Conservation (phyloP, 2,329 filamentous ascomycete species). For the Triangularia setosa region DNA sequence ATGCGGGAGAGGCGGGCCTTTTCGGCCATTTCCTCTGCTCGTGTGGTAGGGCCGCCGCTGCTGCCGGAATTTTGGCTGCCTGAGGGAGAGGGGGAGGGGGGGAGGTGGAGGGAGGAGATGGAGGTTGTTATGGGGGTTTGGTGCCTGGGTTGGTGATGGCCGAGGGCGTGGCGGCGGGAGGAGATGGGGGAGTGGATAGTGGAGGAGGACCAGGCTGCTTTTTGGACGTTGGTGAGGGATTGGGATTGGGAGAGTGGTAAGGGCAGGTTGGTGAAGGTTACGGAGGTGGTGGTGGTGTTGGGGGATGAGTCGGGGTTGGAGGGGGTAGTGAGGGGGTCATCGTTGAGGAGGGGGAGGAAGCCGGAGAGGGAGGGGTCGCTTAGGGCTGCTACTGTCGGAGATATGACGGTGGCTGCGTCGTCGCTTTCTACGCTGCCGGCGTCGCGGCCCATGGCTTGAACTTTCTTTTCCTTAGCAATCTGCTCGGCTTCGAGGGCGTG, state of each 20-base stretch:
- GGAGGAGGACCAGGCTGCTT: conserved; percentile 19
- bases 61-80: conserved; percentile 10
- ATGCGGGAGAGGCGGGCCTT: conserved; percentile 58
- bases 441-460: conserved; percentile 22
- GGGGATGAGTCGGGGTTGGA: conserved; percentile 20
- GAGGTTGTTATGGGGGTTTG: background rate
- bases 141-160: conserved; percentile 17
- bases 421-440: conserved; percentile 19
- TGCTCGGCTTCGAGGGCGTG: conserved; percentile 65
- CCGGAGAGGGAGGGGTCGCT: conserved; percentile 19
- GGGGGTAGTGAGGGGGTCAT: background rate
- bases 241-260: conserved; percentile 24
- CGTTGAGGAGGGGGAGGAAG: conserved; percentile 20
- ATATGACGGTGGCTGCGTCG: conserved; percentile 7
- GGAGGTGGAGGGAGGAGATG: conserved; percentile 10
- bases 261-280: conserved; percentile 20
- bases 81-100: conserved; percentile 5
- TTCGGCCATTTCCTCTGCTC: conserved; percentile 55
- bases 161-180: conserved; percentile 14
- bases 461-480: conserved; percentile 36
- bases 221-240: conserved; percentile 15
- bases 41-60: conserved; percentile 30
- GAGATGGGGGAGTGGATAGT: conserved; percentile 16
- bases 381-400: conserved; percentile 12
- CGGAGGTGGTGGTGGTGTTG: conserved; percentile 22